phyloP scores from a whole-genome alignment of 2,329 filamentous ascomycete genomes.

The Calonectria hawksworthii region DNA sequence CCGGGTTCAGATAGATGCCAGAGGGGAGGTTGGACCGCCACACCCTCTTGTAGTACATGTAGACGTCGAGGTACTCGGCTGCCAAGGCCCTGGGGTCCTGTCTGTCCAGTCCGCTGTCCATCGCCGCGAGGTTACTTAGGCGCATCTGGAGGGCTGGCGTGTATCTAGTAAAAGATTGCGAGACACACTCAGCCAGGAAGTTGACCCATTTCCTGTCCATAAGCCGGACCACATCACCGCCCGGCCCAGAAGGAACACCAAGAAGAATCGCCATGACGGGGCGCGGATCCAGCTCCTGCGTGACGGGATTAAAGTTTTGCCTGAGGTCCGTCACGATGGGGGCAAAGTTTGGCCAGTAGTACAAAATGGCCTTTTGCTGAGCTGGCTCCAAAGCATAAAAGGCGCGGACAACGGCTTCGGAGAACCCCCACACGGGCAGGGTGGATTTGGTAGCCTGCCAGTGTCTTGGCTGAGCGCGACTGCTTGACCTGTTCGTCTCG shows the following conservation, averaged over 20 bases:
- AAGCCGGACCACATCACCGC: neutral
- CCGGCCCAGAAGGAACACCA: neutral
- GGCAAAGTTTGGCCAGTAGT: slow-evolving; percentile 6
- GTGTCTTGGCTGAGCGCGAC: neutral
- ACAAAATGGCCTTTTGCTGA: slow-evolving; percentile 4
- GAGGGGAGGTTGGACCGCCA: neutral
- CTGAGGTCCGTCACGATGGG: neutral
- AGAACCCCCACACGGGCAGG: neutral
- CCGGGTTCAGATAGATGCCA: neutral
- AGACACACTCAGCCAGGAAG: slow-evolving; percentile 8
- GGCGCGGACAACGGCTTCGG: neutral
- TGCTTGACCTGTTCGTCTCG: neutral
- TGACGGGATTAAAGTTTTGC: neutral
- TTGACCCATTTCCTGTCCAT: slow-evolving; percentile 6
- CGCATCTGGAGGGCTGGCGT: neutral
- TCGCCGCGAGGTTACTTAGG: neutral
- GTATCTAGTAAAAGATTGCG: neutral
- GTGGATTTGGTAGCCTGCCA: neutral
- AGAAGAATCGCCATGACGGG: slow-evolving; percentile 8
- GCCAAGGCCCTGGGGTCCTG: neutral
- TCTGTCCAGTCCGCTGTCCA: neutral
- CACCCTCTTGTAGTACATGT: neutral
- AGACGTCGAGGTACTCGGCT: neutral
- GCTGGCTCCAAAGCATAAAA: neutral
- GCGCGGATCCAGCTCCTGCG: slow-evolving; percentile 9